Evolutionary conservation across 2,329 filamentous ascomycete species (phyloP), one percentile per base, ranked within the genome.

Genomic region (Penicillium hesseltinei): DNA sequence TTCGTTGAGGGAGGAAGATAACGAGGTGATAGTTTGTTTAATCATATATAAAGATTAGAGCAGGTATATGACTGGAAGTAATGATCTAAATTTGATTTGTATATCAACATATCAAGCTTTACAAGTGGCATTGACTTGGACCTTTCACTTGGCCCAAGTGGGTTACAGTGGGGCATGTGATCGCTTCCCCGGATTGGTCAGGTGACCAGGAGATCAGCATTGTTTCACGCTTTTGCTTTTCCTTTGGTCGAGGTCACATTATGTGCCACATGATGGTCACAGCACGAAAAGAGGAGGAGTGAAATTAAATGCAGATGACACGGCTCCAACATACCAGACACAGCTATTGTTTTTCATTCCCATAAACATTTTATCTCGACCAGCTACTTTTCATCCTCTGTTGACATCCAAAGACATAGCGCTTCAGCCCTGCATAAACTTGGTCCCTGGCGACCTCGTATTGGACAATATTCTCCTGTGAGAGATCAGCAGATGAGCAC

Each of bases 401-500:
- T 44, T 38, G 23, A 38, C 33, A 27, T 15, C 44, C 13, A 33
- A 7, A 45, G 43, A 8, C 42, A 57, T 51, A 51, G 45, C 51
- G 35, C 46, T 43, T 43, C 31, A 35, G 36, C 21, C 44, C 54
- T 59, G 62, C 61, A 62, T 58, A 57, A 59, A 53, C 36, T 23
- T 40, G 49, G 21, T 46, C 44, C 29, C 19, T 27, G 15, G 35
- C 10, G 19, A n/a, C 52, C 35, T 43, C n/a, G 56, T 49, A 62
- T 63, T 62, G 61, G 62, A 63, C 35, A 51, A 45, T 53, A 38
- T 10, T 9, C 19, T 38, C 36, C 56, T 54, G 49, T 39, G 23
- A 50, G 42, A 36, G 42, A 48, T 48, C 51, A 64, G 60, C 60
- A 43, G 38, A 58, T 58, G 61, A 71, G 63, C 70, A 72, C 71